Evolutionary conservation across 2,329 filamentous ascomycete species (phyloP).

Genomic region (Sarocladium kiliense): DNA sequence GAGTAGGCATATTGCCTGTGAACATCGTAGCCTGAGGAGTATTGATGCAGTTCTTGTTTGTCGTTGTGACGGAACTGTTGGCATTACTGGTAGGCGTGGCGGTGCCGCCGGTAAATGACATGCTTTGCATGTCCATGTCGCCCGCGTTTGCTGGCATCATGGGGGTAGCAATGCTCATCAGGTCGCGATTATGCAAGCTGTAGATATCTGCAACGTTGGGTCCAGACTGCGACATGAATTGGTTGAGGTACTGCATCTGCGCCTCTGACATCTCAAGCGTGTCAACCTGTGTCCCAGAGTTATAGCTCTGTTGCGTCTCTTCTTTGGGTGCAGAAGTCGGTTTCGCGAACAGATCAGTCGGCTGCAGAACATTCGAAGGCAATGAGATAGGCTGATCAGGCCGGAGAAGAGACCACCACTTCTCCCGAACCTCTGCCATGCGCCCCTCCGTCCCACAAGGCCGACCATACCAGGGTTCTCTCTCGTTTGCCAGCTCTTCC

Average conservation of each 20-base stretch:
- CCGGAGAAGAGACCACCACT: slow-evolving; percentile 45
- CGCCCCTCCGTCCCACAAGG: slow-evolving; percentile 40
- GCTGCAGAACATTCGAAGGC: background rate
- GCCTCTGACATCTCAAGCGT: slow-evolving; percentile 1
- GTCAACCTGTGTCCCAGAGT: background rate
- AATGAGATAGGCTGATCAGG: background rate
- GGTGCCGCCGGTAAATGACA: background rate
- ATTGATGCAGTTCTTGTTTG: background rate
- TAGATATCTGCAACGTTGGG: slow-evolving; percentile 1
- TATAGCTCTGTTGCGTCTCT: background rate
- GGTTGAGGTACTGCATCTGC: slow-evolving; percentile 7
- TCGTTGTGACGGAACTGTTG: background rate
- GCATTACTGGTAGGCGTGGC: background rate
- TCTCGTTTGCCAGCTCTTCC: slow-evolving; percentile 38
- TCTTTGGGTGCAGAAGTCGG: background rate
- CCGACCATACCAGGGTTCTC: slow-evolving; percentile 41
- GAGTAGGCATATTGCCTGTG: slow-evolving; percentile 11
- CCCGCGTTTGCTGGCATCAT: background rate
- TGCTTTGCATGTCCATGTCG: background rate
- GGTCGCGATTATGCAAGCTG: background rate
- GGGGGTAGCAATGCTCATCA: background rate
- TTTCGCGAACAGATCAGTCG: background rate
- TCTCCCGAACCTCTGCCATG: slow-evolving; percentile 40
- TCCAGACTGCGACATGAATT: slow-evolving; percentile 5
- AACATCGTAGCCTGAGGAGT: background rate